phyloP scores from a whole-genome alignment of 164 flowering plant species.

The Buxus sempervirens region DNA sequence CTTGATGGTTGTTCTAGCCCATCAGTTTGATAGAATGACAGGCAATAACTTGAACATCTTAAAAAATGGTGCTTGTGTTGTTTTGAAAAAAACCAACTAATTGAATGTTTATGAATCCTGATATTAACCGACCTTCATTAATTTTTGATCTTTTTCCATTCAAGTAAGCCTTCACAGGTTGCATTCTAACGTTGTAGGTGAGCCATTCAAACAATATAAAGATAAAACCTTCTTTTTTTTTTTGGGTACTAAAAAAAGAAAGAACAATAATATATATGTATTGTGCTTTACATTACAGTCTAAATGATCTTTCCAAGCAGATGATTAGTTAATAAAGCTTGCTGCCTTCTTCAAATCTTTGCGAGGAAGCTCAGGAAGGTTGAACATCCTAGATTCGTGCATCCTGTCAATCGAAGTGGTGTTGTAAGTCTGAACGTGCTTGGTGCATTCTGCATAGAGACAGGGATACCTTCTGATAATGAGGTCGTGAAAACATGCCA shows the following conservation, averaged over 20 bases:
- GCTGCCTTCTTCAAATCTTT: slow-evolving; percentile 78
- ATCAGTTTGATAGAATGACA: neutral
- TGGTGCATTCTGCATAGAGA: slow-evolving; percentile 90
- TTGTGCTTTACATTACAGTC: neutral
- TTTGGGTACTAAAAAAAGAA: too few relatives aligned
- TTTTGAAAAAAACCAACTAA: neutral
- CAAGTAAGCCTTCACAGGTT: neutral
- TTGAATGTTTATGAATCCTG: neutral
- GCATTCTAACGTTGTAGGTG: neutral
- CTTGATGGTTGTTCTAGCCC: neutral
- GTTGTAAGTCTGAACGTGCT: slow-evolving; percentile 99
- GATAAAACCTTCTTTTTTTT: too few relatives aligned
- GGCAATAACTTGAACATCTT: neutral
- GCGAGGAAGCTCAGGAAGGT: slow-evolving; percentile 59
- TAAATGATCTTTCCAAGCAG: slow-evolving; percentile 34
- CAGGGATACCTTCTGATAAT: slow-evolving; percentile 87
- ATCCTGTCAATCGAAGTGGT: slow-evolving; percentile 96
- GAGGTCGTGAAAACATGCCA: slow-evolving; percentile 84
- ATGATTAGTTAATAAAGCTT: slow-evolving; percentile 65
- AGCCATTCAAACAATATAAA: neutral
- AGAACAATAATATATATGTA: too few relatives aligned
- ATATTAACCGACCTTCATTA: neutral
- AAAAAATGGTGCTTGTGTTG: too few relatives aligned
- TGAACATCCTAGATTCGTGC: slow-evolving; percentile 77
- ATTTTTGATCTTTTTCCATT: neutral